These are phyloP conservation scores for Capronia americana DNA, from an alignment of 2,329 filamentous ascomycete species.

Conservation along the genomic window DNA sequence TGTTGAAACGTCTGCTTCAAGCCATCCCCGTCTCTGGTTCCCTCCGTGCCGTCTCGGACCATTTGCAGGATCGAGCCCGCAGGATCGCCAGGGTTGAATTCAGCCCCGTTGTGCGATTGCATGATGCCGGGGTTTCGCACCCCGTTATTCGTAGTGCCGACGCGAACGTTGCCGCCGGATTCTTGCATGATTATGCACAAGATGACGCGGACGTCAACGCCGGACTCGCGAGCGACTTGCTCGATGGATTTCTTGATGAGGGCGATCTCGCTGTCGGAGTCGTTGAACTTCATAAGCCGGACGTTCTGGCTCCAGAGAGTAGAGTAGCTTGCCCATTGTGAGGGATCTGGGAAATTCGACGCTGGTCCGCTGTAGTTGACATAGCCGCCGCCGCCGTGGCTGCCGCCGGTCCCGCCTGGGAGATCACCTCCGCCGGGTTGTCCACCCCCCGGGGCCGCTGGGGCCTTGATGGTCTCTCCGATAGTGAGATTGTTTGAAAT, in stretches of 20 bases:
- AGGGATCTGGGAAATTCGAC: slow-evolving; percentile 24
- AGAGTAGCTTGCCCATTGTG: slow-evolving; percentile 28
- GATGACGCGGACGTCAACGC: slow-evolving; percentile 44
- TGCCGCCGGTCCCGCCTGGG: slow-evolving; percentile 23
- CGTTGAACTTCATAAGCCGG: slow-evolving; percentile 26
- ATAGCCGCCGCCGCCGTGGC: slow-evolving; percentile 28
- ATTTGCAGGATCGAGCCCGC: slow-evolving; percentile 33
- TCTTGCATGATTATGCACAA: slow-evolving; percentile 46
- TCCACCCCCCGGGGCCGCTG: background rate
- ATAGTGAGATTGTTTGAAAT: slow-evolving; percentile 1
- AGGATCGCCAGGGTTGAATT: slow-evolving; percentile 26
- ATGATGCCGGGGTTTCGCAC: slow-evolving; percentile 37
- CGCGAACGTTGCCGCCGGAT: slow-evolving; percentile 40
- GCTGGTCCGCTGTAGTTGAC: slow-evolving; percentile 32
- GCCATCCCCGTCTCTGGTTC: slow-evolving; percentile 30
- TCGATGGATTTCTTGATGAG: slow-evolving; percentile 39
- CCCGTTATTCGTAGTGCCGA: slow-evolving; percentile 32
- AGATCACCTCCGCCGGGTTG: background rate
- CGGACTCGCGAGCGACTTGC: slow-evolving; percentile 34
- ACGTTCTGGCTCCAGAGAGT: slow-evolving; percentile 31
- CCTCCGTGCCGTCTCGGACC: slow-evolving; percentile 31
- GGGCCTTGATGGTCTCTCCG: slow-evolving; percentile 5
- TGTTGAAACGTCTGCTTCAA: slow-evolving; percentile 28
- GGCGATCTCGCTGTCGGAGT: slow-evolving; percentile 31
- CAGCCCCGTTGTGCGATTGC: slow-evolving; percentile 22